phyloP scores from a whole-genome alignment of 257 asterid genomes.

The Solanum tarijense region DNA sequence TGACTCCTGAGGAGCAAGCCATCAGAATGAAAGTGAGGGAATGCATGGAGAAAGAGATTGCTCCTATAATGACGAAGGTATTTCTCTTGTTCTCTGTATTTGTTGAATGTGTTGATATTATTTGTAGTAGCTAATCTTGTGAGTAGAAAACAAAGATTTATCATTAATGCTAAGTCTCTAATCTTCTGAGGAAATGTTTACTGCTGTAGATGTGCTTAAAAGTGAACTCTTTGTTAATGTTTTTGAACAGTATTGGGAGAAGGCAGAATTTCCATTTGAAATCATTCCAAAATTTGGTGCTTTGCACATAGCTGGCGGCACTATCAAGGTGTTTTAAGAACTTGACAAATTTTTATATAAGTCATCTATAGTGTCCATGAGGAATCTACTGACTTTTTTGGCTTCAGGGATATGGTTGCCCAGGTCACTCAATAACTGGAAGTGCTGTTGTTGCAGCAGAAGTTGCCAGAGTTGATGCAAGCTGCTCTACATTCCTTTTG shows the following conservation, averaged over 20 bases:
- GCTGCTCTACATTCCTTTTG: conserved; percentile 80
- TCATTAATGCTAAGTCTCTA: background rate
- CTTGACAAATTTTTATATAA: background rate
- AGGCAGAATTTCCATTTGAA: conserved; percentile 95
- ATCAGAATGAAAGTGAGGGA: conserved; percentile 43
- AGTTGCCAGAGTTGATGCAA: conserved; percentile 95
- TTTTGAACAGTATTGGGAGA: conserved; percentile 84
- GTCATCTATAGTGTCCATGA: background rate
- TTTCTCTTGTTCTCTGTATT: background rate
- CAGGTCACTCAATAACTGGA: conserved; percentile 69
- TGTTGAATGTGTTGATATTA: background rate
- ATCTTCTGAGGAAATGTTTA: background rate
- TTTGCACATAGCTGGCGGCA: conserved; percentile 69
- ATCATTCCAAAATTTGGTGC: conserved; percentile 80
- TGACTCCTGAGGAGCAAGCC: conserved; percentile 57
- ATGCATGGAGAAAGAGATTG: conserved; percentile 66
- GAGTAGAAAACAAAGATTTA: background rate
- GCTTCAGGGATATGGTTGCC: conserved; percentile 88
- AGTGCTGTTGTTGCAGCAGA: conserved; percentile 74
- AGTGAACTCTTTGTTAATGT: background rate
- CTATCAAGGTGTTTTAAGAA: conserved; percentile 50
- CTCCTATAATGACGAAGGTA: conserved; percentile 71
- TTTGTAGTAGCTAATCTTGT: background rate
- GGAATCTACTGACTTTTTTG: conserved; percentile 11
- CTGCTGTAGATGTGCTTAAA: background rate